Conservation (phyloP, 148 eudicot species). For the Spergularia marina region DNA sequence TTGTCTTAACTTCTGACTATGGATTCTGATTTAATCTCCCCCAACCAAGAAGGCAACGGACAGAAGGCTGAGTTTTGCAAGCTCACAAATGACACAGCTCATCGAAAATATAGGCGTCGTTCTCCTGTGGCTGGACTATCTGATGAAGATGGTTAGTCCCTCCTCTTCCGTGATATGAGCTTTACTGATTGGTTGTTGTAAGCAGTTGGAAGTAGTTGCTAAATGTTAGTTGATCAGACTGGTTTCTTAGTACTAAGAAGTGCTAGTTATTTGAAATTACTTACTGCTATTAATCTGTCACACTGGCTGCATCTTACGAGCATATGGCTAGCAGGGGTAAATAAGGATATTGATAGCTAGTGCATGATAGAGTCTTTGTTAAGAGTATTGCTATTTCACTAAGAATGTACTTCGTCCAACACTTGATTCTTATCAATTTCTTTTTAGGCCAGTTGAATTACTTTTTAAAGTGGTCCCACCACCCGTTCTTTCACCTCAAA, state of each 20-base stretch:
- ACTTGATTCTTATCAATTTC: no score
- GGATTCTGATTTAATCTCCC: conserved; percentile 49
- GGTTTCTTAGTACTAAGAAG: neutral
- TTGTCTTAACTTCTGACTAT: conserved; percentile 21
- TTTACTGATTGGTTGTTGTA: neutral
- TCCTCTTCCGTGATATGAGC: neutral
- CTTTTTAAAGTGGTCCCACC: no score
- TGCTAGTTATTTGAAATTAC: neutral
- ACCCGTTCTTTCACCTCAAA: no score
- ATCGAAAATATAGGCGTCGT: conserved; percentile 67
- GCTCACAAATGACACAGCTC: conserved; percentile 62
- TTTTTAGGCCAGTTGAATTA: no score
- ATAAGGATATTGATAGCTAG: no score
- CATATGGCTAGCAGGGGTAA: no score
- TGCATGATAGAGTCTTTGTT: no score
- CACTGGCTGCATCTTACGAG: neutral
- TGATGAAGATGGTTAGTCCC: conserved; percentile 64
- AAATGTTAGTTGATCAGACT: neutral
- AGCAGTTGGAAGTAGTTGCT: neutral
- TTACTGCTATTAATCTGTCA: neutral
- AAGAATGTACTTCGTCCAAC: no score
- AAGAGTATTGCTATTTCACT: no score
- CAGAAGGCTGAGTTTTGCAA: conserved; percentile 67
- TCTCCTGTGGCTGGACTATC: conserved; percentile 60
- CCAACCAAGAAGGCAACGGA: conserved; percentile 43